Evolutionary conservation across 257 asterid species (phyloP), one percentile per base, ranked within the genome.

Genomic region (Solanum sitiens): DNA sequence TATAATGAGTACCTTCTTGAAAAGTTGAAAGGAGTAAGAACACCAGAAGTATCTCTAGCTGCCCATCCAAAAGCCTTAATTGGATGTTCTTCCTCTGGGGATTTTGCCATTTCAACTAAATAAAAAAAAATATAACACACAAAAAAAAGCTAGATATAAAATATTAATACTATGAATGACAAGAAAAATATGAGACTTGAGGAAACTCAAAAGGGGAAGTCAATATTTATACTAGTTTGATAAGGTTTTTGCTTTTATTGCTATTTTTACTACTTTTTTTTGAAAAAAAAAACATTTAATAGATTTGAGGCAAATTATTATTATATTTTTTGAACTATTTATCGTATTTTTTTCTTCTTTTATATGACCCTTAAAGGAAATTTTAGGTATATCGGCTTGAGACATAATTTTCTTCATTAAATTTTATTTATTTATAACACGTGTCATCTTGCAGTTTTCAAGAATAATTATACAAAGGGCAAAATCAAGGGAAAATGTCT

Each of bases 1-100:
- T 2, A 35, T 33, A 76, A 76, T 42, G 3, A 11, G 10, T 39
- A 86, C 89, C 89, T 91, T 79, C 91, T 77, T 27, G 89, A 91
- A 32, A 90, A 90, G 42, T 88, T 88, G 83, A 90, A 87, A 8
- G 92, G 92, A 32, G 90, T 63, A 53, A 90, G 91, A 11, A 12
- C 44, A 3, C 91, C 92, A 44, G 92, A 88, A 25, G 87, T 59
- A 72, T 90, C 92, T 59, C 88, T 80, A 80, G 85, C 85, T 50
- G 85, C 85, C 67, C 42, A 79, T 79, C 84, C 84, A 79, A 79
- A 8, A 2, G 84, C 67, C 84, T 79, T 79, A 30, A 79, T 27
- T 45, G 84, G 27, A 79, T 45, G 84, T 33, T 79, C 84, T 25
- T 79, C 27, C 27, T 79, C 84, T 27, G 40, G 67, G 6, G 15